A percentile compares a stretch with the other conserved stretches of the same genome.
Evolutionary conservation across 1,284 basidiomycete species (phyloP).

Genomic region (Apiotrichum sp.): DNA sequence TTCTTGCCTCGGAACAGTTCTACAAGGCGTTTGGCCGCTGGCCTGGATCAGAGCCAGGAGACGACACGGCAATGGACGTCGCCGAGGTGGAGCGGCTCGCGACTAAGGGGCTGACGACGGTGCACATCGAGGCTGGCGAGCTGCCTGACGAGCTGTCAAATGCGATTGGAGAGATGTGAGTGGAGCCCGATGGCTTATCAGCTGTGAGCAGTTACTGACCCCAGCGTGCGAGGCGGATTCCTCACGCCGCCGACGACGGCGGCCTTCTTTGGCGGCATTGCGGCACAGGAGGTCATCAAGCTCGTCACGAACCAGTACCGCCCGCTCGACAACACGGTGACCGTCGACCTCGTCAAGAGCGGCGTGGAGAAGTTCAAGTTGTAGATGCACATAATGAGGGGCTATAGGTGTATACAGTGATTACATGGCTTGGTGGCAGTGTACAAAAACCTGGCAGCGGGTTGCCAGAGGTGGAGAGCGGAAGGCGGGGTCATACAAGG

Average conservation of each 20-base stretch:
- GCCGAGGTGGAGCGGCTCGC: conserved; percentile 30
- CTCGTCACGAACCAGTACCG: conserved; percentile 93
- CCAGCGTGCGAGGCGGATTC: conserved; percentile 65
- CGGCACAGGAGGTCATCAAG: conserved; percentile 98
- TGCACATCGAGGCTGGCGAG: conserved; percentile 35
- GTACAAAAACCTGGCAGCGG: no score
- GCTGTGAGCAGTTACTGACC: conserved; percentile 17
- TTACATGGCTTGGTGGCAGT: no score
- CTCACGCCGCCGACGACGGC: conserved; percentile 88
- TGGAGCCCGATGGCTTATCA: conserved; percentile 14
- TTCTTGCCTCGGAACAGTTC: conserved; percentile 49
- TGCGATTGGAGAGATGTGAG: conserved; percentile 73
- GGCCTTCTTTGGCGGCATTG: conserved; percentile 85
- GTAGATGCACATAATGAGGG: conserved; percentile 11
- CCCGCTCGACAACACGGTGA: conserved; percentile 77
- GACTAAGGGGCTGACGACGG: conserved; percentile 17
- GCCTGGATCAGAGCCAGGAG: conserved; percentile 46
- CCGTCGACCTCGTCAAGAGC: conserved; percentile 70
- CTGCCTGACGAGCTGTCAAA: conserved; percentile 60
- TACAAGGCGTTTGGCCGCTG: conserved; percentile 41
- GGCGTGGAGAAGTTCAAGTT: conserved; percentile 42
- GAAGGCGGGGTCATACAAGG: no score
- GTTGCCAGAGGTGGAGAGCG: no score
- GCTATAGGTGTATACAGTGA: no score
- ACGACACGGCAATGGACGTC: conserved; percentile 42